phyloP scores from a whole-genome alignment of 2,329 filamentous ascomycete species.

The Pseudogymnoascus sp. region DNA sequence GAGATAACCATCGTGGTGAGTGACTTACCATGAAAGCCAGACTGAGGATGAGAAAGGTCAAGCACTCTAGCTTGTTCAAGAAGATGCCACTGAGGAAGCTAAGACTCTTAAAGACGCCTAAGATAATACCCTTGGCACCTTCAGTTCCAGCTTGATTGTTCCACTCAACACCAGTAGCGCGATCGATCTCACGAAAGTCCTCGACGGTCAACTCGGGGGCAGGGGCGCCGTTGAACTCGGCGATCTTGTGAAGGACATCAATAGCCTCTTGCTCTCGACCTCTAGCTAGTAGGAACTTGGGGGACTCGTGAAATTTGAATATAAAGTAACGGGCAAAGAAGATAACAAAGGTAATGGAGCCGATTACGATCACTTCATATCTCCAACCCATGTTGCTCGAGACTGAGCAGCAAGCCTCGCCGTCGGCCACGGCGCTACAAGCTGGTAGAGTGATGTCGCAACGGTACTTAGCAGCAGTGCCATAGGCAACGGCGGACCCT shows the following conservation, averaged over 20 bases:
- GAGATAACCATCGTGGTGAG: background rate
- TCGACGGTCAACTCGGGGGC: conserved; percentile 14
- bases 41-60: background rate
- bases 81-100: background rate
- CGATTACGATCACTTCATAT: conserved; percentile 47
- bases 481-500: conserved; percentile 21
- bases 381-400: conserved; percentile 50
- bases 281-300: conserved; percentile 49
- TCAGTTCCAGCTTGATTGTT: background rate
- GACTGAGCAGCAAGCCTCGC: conserved; percentile 27
- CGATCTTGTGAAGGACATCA: conserved; percentile 45
- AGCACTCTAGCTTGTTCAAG: background rate
- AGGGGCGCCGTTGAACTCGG: conserved; percentile 36
- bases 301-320: conserved; percentile 49
- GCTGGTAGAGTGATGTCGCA: conserved; percentile 15
- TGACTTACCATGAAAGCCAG: background rate
- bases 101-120: background rate
- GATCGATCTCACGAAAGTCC: conserved; percentile 2
- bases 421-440: conserved; percentile 12
- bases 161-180: background rate
- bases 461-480: conserved; percentile 17
- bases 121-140: background rate
- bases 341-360: conserved; percentile 44
- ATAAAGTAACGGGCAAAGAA: conserved; percentile 46
- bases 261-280: conserved; percentile 45